Conservation (phyloP, 108 stramenopile species). For the Nitzschia sp. region DNA sequence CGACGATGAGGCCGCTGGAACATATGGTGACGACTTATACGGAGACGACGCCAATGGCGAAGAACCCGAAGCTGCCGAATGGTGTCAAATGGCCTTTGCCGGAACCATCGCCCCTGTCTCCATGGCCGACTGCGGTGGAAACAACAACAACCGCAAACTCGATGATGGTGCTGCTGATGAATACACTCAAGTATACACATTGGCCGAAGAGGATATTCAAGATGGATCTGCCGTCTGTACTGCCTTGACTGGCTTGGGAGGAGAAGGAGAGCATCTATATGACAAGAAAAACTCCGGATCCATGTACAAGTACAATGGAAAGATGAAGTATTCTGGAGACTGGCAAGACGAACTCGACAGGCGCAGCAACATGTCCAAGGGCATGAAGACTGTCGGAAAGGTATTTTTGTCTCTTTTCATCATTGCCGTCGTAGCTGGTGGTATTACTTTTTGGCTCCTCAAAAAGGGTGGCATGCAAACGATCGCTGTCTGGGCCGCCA, state of each 20-base stretch:
- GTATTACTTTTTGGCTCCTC: no score
- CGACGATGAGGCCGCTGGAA: not conserved
- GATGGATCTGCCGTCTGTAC: conserved; percentile 28
- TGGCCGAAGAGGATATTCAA: conserved; percentile 28
- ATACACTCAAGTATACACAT: not conserved
- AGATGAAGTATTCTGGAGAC: not conserved
- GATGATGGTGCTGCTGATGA: conserved; percentile 12
- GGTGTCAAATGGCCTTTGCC: conserved; percentile 10
- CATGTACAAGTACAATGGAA: conserved; percentile 27
- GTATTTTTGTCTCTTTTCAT: not conserved
- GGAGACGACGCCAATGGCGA: conserved; percentile 17
- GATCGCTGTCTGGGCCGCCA: not conserved
- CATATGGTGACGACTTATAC: not conserved
- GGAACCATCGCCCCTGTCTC: conserved; percentile 1
- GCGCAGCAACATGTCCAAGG: no score
- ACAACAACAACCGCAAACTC: not conserved
- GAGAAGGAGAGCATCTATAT: conserved; percentile 18
- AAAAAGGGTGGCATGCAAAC: no score
- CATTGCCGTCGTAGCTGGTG: conserved; percentile 1
- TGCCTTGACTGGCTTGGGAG: conserved; percentile 15
- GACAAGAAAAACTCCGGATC: conserved; percentile 10
- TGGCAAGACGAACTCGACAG: no score
- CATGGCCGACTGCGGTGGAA: not conserved
- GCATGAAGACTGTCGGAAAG: no score
- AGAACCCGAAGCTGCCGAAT: conserved; percentile 22